These are phyloP conservation scores for Euphrasia arctica DNA, from an alignment of 305 asterid genomes.

Conservation along the genomic window DNA sequence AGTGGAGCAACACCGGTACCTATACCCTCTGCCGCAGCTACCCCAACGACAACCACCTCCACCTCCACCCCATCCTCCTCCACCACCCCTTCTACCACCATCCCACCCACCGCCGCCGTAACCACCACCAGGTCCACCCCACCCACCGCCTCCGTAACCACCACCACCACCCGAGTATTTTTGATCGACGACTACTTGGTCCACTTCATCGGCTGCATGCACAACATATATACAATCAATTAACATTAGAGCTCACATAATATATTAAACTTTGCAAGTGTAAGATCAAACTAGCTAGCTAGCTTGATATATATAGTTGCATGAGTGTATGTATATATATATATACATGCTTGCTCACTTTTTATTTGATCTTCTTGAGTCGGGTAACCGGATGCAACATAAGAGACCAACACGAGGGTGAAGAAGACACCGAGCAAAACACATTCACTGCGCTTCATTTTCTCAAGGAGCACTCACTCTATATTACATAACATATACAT, in stretches of 20 bases:
- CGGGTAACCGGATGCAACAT: slow-evolving; percentile 22
- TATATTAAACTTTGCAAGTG: too few species aligned
- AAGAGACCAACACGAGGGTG: slow-evolving; percentile 29
- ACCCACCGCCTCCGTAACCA: slow-evolving; percentile 23
- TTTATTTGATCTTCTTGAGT: slow-evolving; percentile 26
- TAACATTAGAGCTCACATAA: too few species aligned
- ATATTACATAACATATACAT: not conserved
- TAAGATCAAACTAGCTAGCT: too few species aligned
- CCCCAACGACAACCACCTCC: slow-evolving; percentile 24
- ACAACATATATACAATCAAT: not conserved
- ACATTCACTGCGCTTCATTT: slow-evolving; percentile 26
- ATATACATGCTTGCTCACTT: slow-evolving; percentile 16
- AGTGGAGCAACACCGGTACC: slow-evolving; percentile 25
- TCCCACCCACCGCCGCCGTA: slow-evolving; percentile 24
- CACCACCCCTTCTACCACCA: slow-evolving; percentile 25
- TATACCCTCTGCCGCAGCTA: slow-evolving; percentile 21
- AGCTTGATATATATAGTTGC: too few species aligned
- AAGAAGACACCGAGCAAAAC: slow-evolving; percentile 28
- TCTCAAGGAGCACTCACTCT: not conserved
- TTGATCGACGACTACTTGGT: slow-evolving; percentile 15
- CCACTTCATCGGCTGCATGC: slow-evolving; percentile 22
- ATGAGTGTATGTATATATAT: not conserved
- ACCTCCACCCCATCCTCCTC: slow-evolving; percentile 21
- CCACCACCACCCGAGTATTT: slow-evolving; percentile 10
- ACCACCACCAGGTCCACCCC: slow-evolving; percentile 24